phyloP scores from a whole-genome alignment of 306 rosid genomes.

The Vicia villosa region DNA sequence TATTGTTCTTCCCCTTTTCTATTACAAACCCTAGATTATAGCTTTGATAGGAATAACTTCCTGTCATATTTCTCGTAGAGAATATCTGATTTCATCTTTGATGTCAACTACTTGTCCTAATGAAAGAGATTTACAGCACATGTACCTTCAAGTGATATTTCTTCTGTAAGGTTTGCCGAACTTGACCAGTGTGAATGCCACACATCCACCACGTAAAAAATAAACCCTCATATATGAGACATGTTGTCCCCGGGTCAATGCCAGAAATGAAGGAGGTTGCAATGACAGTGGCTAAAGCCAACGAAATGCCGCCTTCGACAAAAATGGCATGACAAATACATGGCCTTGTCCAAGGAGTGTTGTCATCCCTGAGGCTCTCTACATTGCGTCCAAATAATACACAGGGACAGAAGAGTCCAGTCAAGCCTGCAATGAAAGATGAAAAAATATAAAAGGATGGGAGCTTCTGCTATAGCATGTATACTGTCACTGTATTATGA shows the following conservation, averaged over 20 bases:
- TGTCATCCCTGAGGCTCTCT: conserved; percentile 74
- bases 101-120: neutral
- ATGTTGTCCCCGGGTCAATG: conserved; percentile 63
- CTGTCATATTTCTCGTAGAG: conserved; percentile 22
- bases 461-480: neutral
- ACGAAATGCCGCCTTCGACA: conserved; percentile 89
- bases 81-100: conserved; percentile 17
- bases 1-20: no score
- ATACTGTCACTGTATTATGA: conserved; percentile 13
- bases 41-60: no score
- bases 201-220: conserved; percentile 99
- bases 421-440: conserved; percentile 61
- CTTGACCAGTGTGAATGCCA: conserved; percentile 86
- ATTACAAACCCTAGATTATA: no score
- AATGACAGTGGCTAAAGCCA: conserved; percentile 73
- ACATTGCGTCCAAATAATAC: conserved; percentile 88
- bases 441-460: conserved; percentile 26
- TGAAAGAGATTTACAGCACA: conserved; percentile 4
- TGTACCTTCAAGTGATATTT: conserved; percentile 90
- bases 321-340: conserved; percentile 92
- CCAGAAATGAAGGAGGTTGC: conserved; percentile 52
- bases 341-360: conserved; percentile 75
- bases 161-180: conserved; percentile 87
- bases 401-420: conserved; percentile 91
- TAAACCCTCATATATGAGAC: conserved; percentile 83